Base-by-base conservation (phyloP, 2,329 filamentous ascomycete species). In the Elsinoe necatrix region DNA sequence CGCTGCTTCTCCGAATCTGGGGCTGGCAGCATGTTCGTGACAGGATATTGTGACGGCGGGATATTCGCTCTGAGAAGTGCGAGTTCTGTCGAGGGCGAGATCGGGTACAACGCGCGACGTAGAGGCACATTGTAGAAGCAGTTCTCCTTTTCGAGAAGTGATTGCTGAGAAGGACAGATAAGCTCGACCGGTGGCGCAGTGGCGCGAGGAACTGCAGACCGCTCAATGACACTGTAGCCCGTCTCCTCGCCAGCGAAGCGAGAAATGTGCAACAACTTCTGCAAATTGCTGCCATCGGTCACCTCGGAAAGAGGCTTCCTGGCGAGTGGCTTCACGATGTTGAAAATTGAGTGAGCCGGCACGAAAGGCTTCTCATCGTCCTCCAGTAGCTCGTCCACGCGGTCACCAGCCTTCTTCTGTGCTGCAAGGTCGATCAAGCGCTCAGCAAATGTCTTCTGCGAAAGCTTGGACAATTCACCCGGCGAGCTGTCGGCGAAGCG, bases 111-210 rank as follows among this genome's bases (percentile, higher is more conserved):
- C 3, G 82, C 81, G 68, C 85, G 85, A 47, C 92, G 87, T 59
- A 95, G 81, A 0, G 77, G 71, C 0, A 80, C 65, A 65, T 92
- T 96, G 80, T 97, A 98, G 64, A 95, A 72, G 4, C 83, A 78
- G 43, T 84, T 79, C 59, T 89, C 79, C 55, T 82, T 83, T 70
- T 97, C 91, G 2, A 72, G 67, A 12, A 78, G 70, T 4, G 79
- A 73, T 42, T 79, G 78, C 50, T 84, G 83, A 60, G 84, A 87
- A 48, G 84, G 84, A 68, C 86, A 92, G 42, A 82, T 80, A 4
- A 97, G 78, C 61, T 91, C 84, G 59, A 97, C 84, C 0, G 93
- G 93, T 5, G 92, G 91, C 3, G 93, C 92, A 1, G 87, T 83
- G 2, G 87, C 90, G 12, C 80, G 79, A n/a, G 89, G 87, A 60